Evolutionary conservation across 768 basidiomycete species (phyloP), one percentile per base, ranked within the genome.

Genomic region (Serendipita indica): DNA sequence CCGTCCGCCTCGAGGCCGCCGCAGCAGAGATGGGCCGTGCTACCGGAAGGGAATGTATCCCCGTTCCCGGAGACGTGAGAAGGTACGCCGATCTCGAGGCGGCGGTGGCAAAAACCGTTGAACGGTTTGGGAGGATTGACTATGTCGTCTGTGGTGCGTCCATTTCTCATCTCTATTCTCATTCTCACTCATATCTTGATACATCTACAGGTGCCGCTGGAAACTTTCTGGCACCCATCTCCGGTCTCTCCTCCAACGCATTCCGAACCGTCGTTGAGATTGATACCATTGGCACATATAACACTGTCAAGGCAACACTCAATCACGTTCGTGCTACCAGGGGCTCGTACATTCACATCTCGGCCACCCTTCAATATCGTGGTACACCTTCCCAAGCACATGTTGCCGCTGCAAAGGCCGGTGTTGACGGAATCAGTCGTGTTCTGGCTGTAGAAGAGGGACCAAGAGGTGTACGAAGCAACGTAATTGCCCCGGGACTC

Each of bases 391-490:
- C 82, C 69, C 93, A 97, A 71, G 89, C 81, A 5, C 94, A 97
- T 65, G 91, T 94, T 13, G 89, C 89, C 12, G 89, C 92, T 6
- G 93, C 93, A 22, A 99, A 98, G 70, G 92, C 94, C 0, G 94
- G 79, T 14, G 81, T 98, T 33, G 93, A 99, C 67, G 90, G 92
- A 0, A 74, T 92, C 3, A 89, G 87, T 58, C 76, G 77, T 1
- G 91, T 89, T 2, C 71, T 97, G 27, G 91, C 93, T 1, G 79
- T 94, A 12, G 93, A 98, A 71, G 92, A 94, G 72, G 94, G 93
- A 0, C 94, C 93, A 3, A 78, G 81, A 64, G 94, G 94, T n/a
- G 82, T 98, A 18, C 82, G 93, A 45, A 88, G 89, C 16, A 96
- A 90, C 64, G 81, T 87, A 46, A 82, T 91, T 63, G 77, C 88